phyloP scores from a whole-genome alignment of 495 filamentous ascomycete species.

The Glutinoglossum americanum region DNA sequence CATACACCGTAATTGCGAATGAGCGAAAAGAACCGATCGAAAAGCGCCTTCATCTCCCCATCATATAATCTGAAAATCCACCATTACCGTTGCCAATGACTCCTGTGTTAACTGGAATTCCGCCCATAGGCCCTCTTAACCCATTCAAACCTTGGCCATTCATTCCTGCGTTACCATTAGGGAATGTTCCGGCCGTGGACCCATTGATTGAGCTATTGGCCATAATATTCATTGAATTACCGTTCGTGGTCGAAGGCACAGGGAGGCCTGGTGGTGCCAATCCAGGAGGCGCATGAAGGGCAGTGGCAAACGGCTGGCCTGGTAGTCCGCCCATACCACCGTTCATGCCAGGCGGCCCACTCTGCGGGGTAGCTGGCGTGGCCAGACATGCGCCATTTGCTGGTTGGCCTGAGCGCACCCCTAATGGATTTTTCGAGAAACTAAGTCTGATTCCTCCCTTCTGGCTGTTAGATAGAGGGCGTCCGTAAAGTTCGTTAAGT shows the following conservation, averaged over 20 bases:
- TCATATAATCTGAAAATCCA: conserved; percentile 37
- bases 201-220: background rate
- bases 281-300: conserved; percentile 56
- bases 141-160: conserved; percentile 4
- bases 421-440: conserved; percentile 94
- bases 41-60: conserved; percentile 25
- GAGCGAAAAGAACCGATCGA: background rate
- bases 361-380: conserved; percentile 27
- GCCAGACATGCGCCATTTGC: conserved; percentile 27
- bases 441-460: conserved; percentile 95
- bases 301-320: conserved; percentile 41
- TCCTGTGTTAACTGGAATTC: conserved; percentile 19
- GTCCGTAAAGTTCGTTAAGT: conserved; percentile 77
- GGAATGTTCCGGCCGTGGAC: background rate
- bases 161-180: background rate
- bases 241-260: conserved; percentile 18
- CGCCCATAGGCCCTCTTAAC: conserved; percentile 23
- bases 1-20: background rate
- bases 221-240: conserved; percentile 7
- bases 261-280: conserved; percentile 49
- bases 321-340: conserved; percentile 30
- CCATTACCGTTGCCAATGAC: conserved; percentile 22
- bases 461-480: conserved; percentile 71
- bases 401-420: conserved; percentile 62
- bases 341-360: conserved; percentile 20